Base-by-base conservation (phyloP, 176 grass and related monocot species). In the Avena sativa region DNA sequence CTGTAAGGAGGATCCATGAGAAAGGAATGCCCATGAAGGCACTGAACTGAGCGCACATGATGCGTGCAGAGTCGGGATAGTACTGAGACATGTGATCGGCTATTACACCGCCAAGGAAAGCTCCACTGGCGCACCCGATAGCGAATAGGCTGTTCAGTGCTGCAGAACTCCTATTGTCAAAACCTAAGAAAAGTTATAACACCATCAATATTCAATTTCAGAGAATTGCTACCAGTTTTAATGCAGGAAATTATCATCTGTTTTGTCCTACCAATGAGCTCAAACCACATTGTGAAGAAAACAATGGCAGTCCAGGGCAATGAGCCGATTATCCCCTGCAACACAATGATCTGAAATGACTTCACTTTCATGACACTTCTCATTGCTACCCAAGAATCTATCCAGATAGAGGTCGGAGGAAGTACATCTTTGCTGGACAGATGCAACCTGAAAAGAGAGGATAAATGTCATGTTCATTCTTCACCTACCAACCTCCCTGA, bases 221-320 rank as follows among this genome's bases (percentile, higher is more conserved):
- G 52, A 80, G 49, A 47, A 81, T 5, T 49, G 32, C 11, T 51
- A 83, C 76, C 60, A 28, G 71, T 55, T 76, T 47, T 32, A 50
- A 44, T 65, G 40, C 34, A 44, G 15, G 40, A 65, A n/a, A 43
- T 1, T 14, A 16, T 9, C 46, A 44, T 51, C 0, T n/a, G 63
- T 25, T 10, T 34, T 65, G 60, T 44, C 83, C 3, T 95, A 98
- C 96, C 96, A 11, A 98, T 98, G 72, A 98, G 89, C 82, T 98
- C 93, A 43, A 98, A 95, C 96, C 96, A 98, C 96, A 98, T 92
- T 76, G 96, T 98, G 90, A 98, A 98, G 88, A 98, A 98, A 85
- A 95, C 96, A 57, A 94, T 91, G 60, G 96, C 88, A 49, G 96
- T 93, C 96, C 93, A 98, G 12, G 93, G 96, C 61, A 98, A 69